phyloP scores from a whole-genome alignment of 2,329 filamentous ascomycete genomes.

The Geosmithia morbida region DNA sequence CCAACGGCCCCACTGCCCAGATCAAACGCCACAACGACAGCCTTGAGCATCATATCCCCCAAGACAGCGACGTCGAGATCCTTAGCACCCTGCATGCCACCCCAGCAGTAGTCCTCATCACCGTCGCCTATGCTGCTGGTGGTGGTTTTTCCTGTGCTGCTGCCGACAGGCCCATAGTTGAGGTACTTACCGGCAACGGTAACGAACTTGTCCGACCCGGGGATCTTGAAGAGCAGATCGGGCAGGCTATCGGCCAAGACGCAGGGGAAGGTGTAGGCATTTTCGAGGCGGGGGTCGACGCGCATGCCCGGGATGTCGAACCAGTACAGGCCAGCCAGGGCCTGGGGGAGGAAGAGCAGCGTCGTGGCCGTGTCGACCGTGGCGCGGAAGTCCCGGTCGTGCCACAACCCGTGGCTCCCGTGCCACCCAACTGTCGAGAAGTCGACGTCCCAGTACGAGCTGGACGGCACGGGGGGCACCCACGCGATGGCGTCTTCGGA shows the following conservation, averaged over 20 bases:
- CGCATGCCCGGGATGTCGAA: constrained; percentile 33
- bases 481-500: constrained; percentile 24
- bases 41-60: constrained; percentile 70
- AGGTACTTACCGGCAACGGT: constrained; percentile 40
- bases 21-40: constrained; percentile 61
- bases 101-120: constrained; percentile 48
- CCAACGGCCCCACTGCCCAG: constrained; percentile 22
- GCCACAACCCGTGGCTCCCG: constrained; percentile 31
- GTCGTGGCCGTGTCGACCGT: constrained; percentile 59
- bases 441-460: constrained; percentile 23
- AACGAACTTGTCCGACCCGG: constrained; percentile 29
- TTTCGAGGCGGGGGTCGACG: constrained; percentile 25
- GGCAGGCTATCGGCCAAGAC: constrained; percentile 36
- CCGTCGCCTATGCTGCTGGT: constrained; percentile 17
- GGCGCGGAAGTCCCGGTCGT: constrained; percentile 30
- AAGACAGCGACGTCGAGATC: constrained; percentile 45
- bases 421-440: constrained; percentile 32
- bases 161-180: constrained; percentile 40
- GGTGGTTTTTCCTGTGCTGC: constrained; percentile 65
- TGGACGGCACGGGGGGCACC: constrained; percentile 15
- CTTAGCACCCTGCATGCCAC: constrained; percentile 52
- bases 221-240: constrained; percentile 38
- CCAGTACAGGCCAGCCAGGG: constrained; percentile 47
- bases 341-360: constrained; percentile 43
- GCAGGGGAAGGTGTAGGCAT: constrained; percentile 45